phyloP scores from a whole-genome alignment of 2,329 filamentous ascomycete genomes.

The Sphaceloma murrayae region DNA sequence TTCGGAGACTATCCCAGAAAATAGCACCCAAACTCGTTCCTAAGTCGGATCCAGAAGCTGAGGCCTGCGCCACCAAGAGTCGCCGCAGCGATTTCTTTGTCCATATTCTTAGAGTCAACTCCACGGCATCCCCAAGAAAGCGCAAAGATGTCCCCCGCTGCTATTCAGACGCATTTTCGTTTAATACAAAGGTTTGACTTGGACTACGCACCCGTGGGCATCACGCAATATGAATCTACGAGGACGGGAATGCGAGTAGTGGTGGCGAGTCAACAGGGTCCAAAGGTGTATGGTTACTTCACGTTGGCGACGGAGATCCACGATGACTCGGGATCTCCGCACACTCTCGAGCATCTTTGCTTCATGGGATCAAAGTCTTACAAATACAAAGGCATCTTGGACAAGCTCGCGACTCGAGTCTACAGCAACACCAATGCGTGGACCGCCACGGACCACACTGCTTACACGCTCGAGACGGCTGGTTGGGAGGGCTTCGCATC shows the following conservation, averaged over 20 bases:
- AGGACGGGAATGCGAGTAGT: conserved; percentile 91
- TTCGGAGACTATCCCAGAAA: too few relatives aligned
- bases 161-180: conserved; percentile 53
- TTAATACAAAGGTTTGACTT: conserved; percentile 76
- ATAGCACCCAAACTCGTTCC: too few relatives aligned
- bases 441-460: conserved; percentile 93
- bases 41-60: too few relatives aligned
- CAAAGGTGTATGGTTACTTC: conserved; percentile 94
- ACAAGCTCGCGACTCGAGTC: conserved; percentile 84
- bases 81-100: neutral
- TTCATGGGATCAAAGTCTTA: conserved; percentile 78
- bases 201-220: conserved; percentile 77
- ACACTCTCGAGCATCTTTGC: conserved; percentile 44
- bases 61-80: too few relatives aligned
- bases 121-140: neutral
- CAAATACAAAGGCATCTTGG: conserved; percentile 86
- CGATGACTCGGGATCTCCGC: conserved; percentile 83
- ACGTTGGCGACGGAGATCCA: conserved; percentile 93
- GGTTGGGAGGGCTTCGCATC: conserved; percentile 96
- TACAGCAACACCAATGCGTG: conserved; percentile 95
- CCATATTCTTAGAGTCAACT: too few relatives aligned
- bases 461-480: conserved; percentile 88
- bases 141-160: conserved; percentile 7
- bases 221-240: conserved; percentile 93
- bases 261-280: conserved; percentile 82